Evolutionary conservation across 257 asterid genomes (phyloP).

Genomic region (Sherardia arvensis): DNA sequence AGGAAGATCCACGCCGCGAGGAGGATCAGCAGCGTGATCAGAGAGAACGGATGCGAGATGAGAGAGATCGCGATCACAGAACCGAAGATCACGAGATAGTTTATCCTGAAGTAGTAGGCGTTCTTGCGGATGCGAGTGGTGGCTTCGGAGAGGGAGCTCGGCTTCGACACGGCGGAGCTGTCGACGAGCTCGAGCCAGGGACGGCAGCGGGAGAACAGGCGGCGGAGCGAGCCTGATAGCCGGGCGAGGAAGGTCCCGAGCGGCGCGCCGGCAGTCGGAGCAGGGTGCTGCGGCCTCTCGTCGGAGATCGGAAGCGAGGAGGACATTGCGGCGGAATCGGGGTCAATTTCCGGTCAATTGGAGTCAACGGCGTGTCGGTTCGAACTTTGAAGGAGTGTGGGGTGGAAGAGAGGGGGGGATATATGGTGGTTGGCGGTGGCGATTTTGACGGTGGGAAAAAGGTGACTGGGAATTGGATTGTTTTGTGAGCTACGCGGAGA

Average conservation of each 20-base stretch:
- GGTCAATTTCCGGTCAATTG: neutral
- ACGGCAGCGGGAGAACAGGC: conserved; percentile 24
- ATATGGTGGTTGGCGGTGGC: neutral
- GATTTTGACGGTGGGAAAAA: neutral
- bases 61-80: conserved; percentile 25
- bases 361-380: conserved; percentile 3
- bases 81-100: conserved; percentile 24
- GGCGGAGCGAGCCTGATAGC: conserved; percentile 20
- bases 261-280: neutral
- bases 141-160: conserved; percentile 31
- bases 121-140: conserved; percentile 29
- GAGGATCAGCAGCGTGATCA: conserved; percentile 20
- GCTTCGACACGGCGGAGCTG: conserved; percentile 32
- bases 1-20: conserved; percentile 36
- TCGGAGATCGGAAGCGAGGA: conserved; percentile 19
- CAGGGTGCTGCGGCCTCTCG: conserved; percentile 5
- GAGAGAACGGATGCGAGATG: conserved; percentile 35
- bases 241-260: conserved; percentile 23
- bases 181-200: conserved; percentile 35
- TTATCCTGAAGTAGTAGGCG: conserved; percentile 30
- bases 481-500: conserved; percentile 2
- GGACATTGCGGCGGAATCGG: neutral
- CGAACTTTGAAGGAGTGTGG: neutral
- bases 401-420: neutral
- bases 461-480: neutral